Base-by-base conservation (phyloP, 1,284 basidiomycete genomes). In the Naganishia sp. region DNA sequence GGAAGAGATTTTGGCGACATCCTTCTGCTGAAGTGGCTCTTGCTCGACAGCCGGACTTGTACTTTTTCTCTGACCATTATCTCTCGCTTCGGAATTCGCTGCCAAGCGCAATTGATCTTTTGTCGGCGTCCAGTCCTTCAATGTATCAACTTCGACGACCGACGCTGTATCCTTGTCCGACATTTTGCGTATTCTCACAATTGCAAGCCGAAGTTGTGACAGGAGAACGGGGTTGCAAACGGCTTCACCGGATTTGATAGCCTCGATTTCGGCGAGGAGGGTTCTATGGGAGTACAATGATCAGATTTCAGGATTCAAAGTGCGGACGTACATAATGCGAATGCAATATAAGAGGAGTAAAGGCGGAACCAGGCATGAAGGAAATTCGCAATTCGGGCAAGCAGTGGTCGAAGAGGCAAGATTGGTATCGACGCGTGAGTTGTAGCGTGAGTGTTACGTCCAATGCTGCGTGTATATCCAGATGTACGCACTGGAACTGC, bases 401-500 rank as follows among this genome's bases (percentile, higher is more conserved):
- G 21, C 31, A 21, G 32, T 31, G 17, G 15, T 23, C n/a, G 46
- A 15, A 49, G 17, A 15, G 6, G n/a, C 2, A 3, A 58, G 32
- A 4, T 42, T 32, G 62, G 39, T 28, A 39, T 39, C 7, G 7
- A 39, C 2, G 35, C 35, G 13, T 28, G 58, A 46, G 4, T 2
- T 25, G 18, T 23, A 10, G 28, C 52, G 35, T 18, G 10, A 32
- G 35, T 13, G 2, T 2, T 13, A 10, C 10, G 35, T 39, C 7
- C 10, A 10, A 10, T 13, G 35, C 35, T 39, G 2, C 35, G 13
- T 13, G 13, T 10, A 9, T 9, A 39, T 10, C 13, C 13, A 13
- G 13, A 13, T 39, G 2, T 3, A 79, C 82, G 47, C 71, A 90
- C 90, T 86, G 90, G 83, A 92, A 94, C 65, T 84, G 86, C 28